Percentiles rank a stretch among this genome's conserved stretches.
Conservation (phyloP, 169 alveolate species). For the Amoebophrya sp. region DNA sequence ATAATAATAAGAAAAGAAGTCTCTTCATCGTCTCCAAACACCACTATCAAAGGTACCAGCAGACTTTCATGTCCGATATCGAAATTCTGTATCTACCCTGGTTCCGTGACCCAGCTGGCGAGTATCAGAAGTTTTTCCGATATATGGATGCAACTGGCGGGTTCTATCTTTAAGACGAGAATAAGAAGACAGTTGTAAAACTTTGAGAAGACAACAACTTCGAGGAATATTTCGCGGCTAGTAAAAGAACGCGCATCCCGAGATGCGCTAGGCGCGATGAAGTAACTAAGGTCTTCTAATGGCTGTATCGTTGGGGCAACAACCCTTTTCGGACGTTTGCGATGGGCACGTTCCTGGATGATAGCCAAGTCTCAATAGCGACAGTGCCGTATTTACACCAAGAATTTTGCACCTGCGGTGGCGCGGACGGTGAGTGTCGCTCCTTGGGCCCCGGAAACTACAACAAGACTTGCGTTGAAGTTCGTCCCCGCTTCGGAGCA, state of each 20-base stretch:
- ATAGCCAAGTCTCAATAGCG: not conserved
- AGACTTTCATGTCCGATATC: slow-evolving; percentile 24
- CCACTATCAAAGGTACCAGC: too few species aligned
- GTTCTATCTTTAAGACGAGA: too few species aligned
- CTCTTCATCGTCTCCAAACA: too few species aligned
- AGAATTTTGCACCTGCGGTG: slow-evolving; percentile 29
- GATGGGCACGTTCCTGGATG: not conserved
- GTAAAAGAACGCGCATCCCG: too few species aligned
- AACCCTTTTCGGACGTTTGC: slow-evolving; percentile 33
- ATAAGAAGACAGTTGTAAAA: too few species aligned
- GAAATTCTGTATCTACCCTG: slow-evolving; percentile 29
- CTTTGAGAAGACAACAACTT: too few species aligned
- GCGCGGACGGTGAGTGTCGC: not conserved
- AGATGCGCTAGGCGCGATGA: too few species aligned
- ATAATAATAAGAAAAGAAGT: too few species aligned
- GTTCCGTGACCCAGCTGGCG: slow-evolving; percentile 16
- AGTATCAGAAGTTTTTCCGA: slow-evolving; percentile 7
- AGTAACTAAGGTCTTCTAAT: too few species aligned
- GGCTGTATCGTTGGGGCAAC: slow-evolving; percentile 32
- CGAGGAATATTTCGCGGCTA: too few species aligned
- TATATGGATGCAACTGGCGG: slow-evolving; percentile 33
- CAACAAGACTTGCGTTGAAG: not conserved
- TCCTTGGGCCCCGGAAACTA: not conserved
- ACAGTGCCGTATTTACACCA: slow-evolving; percentile 28
- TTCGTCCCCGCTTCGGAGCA: too few species aligned